Evolutionary conservation across 2,329 filamentous ascomycete genomes (phyloP).

Genomic region (Colletotrichum tropicale): DNA sequence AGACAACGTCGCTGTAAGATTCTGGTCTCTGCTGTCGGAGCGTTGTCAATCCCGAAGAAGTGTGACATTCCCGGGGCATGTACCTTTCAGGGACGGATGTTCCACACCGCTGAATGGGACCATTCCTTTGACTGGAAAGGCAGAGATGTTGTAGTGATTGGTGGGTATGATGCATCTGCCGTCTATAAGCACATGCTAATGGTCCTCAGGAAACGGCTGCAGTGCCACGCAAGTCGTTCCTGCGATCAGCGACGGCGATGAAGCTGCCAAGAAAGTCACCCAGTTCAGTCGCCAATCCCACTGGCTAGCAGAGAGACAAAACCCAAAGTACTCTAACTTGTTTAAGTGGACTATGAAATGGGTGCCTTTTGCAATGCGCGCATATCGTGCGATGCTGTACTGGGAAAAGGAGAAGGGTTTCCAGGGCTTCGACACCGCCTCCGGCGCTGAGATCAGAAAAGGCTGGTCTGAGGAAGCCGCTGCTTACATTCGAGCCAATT

Average conservation of each 20-base stretch:
- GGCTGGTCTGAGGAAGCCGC: not conserved
- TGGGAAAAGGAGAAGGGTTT: not conserved
- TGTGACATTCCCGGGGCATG: conserved; percentile 30
- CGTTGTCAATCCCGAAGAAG: conserved; percentile 27
- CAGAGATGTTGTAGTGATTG: conserved; percentile 38
- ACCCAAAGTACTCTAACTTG: not conserved
- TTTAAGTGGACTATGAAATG: conserved; percentile 26
- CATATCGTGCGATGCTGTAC: not conserved
- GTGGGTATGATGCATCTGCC: not conserved
- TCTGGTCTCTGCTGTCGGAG: conserved; percentile 29
- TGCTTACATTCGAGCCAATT: not conserved
- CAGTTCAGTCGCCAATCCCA: conserved; percentile 5
- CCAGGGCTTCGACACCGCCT: not conserved
- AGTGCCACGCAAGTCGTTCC: conserved; percentile 39
- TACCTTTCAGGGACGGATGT: conserved; percentile 35
- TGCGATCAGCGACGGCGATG: conserved; percentile 22
- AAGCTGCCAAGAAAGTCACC: not conserved
- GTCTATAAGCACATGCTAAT: not conserved
- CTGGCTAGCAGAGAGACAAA: not conserved
- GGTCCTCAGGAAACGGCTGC: conserved; percentile 30
- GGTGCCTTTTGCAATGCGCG: conserved; percentile 20
- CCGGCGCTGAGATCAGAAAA: not conserved
- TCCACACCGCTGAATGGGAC: conserved; percentile 39
- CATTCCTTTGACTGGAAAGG: conserved; percentile 26
- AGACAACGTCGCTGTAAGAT: conserved; percentile 16